Conservation (phyloP, 2,329 filamentous ascomycete species). For the Aaosphaeria arxii region DNA sequence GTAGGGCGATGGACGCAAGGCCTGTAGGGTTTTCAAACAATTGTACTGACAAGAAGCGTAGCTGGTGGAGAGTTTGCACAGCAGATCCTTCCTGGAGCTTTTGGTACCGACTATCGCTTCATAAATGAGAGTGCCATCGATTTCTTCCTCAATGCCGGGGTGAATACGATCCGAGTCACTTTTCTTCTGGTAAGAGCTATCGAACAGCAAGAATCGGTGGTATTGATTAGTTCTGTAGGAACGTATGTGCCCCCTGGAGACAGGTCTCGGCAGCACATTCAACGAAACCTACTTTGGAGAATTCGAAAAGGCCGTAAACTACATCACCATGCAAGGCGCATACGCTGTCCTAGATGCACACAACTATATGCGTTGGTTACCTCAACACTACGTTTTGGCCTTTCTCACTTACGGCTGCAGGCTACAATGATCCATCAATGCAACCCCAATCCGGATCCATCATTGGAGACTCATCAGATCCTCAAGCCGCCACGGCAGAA, state of each 20-base stretch:
- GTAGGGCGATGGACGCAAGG: conserved; percentile 5
- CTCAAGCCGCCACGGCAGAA: conserved; percentile 45
- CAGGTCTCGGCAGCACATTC: conserved; percentile 48
- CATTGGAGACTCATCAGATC: conserved; percentile 48
- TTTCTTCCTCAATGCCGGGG: conserved; percentile 13
- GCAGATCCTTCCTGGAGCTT: conserved; percentile 44
- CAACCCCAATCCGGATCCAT: conserved; percentile 50
- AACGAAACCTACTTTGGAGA: conserved; percentile 50
- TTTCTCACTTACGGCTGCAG: conserved; percentile 2
- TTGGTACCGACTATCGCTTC: conserved; percentile 51
- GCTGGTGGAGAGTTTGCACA: conserved; percentile 21
- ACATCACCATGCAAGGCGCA: conserved; percentile 46
- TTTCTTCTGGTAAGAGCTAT: conserved; percentile 36
- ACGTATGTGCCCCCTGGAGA: conserved; percentile 48
- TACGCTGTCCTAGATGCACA: conserved; percentile 52
- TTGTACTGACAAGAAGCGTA: not conserved
- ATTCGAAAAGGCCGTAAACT: conserved; percentile 49
- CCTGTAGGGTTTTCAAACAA: not conserved
- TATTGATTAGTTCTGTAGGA: conserved; percentile 25
- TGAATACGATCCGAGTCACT: conserved; percentile 45
- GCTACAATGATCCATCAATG: conserved; percentile 51
- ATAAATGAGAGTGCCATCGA: conserved; percentile 42
- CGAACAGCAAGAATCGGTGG: not conserved
- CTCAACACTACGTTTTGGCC: not conserved
- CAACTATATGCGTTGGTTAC: conserved; percentile 45